These are phyloP conservation scores for Tetraselmis chui DNA, from an alignment of 139 green algal genomes.

Conservation along the genomic window DNA sequence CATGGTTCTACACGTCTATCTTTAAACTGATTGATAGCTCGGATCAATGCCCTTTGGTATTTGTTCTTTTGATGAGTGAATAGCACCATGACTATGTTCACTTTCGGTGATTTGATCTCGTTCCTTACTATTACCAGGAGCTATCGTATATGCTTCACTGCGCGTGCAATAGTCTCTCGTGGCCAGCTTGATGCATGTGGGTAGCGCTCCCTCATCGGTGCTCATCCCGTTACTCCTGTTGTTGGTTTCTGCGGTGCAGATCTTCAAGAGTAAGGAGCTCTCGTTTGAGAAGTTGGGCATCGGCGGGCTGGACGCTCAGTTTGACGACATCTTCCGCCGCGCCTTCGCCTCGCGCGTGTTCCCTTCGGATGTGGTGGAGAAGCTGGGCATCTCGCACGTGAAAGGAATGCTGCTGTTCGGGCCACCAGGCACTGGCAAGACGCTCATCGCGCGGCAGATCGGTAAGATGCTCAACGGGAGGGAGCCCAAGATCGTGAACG, in stretches of 20 bases:
- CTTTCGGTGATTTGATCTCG: slow-evolving; percentile 1
- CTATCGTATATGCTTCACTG: too few species aligned
- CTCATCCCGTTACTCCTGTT: slow-evolving; percentile 9
- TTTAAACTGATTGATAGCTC: too few species aligned
- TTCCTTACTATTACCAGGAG: too few species aligned
- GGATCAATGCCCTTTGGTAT: slow-evolving; percentile 65
- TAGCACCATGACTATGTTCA: neutral
- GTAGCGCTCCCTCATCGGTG: neutral
- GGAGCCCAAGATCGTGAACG: slow-evolving; percentile 90
- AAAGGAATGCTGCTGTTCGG: slow-evolving; percentile 85
- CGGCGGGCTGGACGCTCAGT: slow-evolving; percentile 91
- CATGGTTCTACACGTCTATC: too few species aligned
- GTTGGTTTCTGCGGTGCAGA: slow-evolving; percentile 61
- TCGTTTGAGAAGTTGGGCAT: slow-evolving; percentile 97
- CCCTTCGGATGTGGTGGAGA: slow-evolving; percentile 75
- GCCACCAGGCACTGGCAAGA: slow-evolving; percentile 89
- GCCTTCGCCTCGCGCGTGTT: slow-evolving; percentile 93
- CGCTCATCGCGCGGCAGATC: slow-evolving; percentile 97
- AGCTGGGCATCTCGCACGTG: slow-evolving; percentile 93
- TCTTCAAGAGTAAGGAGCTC: slow-evolving; percentile 94
- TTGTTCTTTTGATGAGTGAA: neutral
- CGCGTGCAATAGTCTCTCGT: slow-evolving; percentile 63
- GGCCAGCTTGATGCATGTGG: slow-evolving; percentile 9
- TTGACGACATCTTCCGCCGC: slow-evolving; percentile 94
- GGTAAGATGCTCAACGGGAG: slow-evolving; percentile 98